phyloP scores from a whole-genome alignment of 345 rosid genomes.

The Eucalyptus erythrocorys region DNA sequence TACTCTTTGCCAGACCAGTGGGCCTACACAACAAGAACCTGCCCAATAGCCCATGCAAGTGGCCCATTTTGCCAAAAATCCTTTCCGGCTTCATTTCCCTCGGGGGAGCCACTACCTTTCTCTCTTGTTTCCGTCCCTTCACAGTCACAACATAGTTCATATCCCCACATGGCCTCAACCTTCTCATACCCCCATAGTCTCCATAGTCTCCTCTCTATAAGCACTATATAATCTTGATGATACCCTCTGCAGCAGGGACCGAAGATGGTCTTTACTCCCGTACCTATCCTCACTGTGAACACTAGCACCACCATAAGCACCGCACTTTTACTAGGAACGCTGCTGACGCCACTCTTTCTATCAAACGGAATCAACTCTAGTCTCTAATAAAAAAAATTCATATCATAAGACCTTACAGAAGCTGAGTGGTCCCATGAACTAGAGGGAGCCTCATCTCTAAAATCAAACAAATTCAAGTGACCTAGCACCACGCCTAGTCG shows the following conservation, averaged over 20 bases:
- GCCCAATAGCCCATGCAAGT: constrained; percentile 41
- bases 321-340: too few relatives aligned
- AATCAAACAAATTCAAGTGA: constrained; percentile 65
- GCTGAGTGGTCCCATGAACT: constrained; percentile 5
- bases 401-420: constrained; percentile 47
- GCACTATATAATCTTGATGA: too few relatives aligned
- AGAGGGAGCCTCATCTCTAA: constrained; percentile 71
- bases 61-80: constrained; percentile 48
- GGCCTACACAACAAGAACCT: constrained; percentile 65
- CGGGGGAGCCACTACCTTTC: constrained; percentile 29
- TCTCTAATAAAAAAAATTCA: constrained; percentile 41
- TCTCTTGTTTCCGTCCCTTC: constrained; percentile 65
- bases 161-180: constrained; percentile 71
- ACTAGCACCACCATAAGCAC: too few relatives aligned
- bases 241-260: too few relatives aligned
- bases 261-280: too few relatives aligned
- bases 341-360: constrained; percentile 1
- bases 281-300: too few relatives aligned
- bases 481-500: constrained; percentile 58
- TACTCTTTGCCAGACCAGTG: constrained; percentile 54
- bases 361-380: constrained; percentile 46
- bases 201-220: too few relatives aligned
- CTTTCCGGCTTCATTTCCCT: constrained; percentile 74
- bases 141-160: constrained; percentile 28
- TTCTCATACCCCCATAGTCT: too few relatives aligned